Evolutionary conservation across 2,329 filamentous ascomycete species (phyloP).

Genomic region (Trichophyton benhamiae): DNA sequence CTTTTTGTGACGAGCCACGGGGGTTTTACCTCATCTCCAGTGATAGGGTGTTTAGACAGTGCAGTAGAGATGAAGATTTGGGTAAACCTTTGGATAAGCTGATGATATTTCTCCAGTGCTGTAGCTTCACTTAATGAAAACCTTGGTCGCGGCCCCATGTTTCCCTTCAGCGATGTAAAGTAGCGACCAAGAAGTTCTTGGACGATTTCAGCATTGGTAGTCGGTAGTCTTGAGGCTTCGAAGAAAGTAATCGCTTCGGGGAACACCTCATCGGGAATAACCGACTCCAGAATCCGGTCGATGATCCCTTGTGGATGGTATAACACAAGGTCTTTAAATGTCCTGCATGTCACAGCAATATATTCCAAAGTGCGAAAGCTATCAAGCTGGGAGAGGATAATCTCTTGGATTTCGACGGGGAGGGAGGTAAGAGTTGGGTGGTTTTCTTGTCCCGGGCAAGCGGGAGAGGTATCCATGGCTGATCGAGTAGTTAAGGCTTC

Average conservation of each 20-base stretch:
- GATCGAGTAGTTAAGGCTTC: not conserved
- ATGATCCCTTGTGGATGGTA: not conserved
- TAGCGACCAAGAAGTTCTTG: not conserved
- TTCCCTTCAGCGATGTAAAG: not conserved
- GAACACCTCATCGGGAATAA: not conserved
- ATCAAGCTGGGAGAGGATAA: not conserved
- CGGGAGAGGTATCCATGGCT: not conserved
- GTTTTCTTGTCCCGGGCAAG: not conserved
- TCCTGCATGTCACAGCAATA: not conserved
- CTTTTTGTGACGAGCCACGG: not conserved
- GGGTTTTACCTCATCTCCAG: not conserved
- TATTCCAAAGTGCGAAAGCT: not conserved
- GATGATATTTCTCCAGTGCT: not conserved
- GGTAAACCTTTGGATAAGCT: not conserved
- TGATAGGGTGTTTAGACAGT: not conserved
- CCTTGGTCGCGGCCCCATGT: not conserved
- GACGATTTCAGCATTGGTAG: not conserved
- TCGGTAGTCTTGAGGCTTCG: not conserved
- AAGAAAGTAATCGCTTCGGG: not conserved
- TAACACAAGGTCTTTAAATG: not conserved
- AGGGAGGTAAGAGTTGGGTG: not conserved
- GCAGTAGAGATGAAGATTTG: not conserved
- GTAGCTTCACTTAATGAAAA: not conserved
- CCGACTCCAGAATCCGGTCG: not conserved
- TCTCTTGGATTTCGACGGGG: not conserved